Base-by-base conservation (phyloP, 805 yeast species). In the Debaryomyces hansenii region DNA sequence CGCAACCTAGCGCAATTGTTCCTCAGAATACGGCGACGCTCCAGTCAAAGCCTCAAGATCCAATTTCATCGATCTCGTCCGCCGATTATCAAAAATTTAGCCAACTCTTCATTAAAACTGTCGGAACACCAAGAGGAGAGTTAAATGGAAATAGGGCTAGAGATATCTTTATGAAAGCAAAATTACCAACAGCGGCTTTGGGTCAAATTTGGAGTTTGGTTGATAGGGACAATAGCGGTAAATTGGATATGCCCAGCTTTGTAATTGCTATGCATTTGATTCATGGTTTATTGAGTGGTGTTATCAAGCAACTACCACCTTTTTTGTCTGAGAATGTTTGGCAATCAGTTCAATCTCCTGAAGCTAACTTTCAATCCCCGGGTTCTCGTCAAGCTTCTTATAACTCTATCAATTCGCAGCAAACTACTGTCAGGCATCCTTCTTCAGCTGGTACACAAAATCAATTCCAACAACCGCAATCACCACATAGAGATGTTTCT, bases 231-330 rank as follows among this genome's bases (percentile, higher is more conserved):
- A 83, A 83, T 55, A 67, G 79, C 1, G 99, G 99, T 4, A 74
- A 79, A 46, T 79, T 94, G 56, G 75, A 79, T 46, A 79, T 83
- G 59, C 77, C 83, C 12, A 91, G 89, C 62, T 94, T 94, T 57
- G 80, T 89, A 38, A 80, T 92, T 57, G 97, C 98, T 6, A 92
- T 94, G 99, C 96, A 88, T 66, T 76, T 94, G 61, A 89, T 94
- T 52, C 97, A 92, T 65, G 84, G 90, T 54, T 70, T 85, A 28
- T 73, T 90, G 58, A 79, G 82, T 57, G 87, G 90, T 34, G 56
- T 80, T 3, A 67, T 90, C 55, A 77, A 76, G 41, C 79, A 82
- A 41, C 70, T 90, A 57, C 78, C 78, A 11, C 72, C 74, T 1
- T 63, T 66, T 42, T 63, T 66, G 52, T 75, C 73, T 14, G 75